A percentile compares a stretch with the other conserved stretches of the same genome.
Evolutionary conservation across 192 early-diverging fungal genomes (phyloP).

Genomic region (Mortierella antarctica): DNA sequence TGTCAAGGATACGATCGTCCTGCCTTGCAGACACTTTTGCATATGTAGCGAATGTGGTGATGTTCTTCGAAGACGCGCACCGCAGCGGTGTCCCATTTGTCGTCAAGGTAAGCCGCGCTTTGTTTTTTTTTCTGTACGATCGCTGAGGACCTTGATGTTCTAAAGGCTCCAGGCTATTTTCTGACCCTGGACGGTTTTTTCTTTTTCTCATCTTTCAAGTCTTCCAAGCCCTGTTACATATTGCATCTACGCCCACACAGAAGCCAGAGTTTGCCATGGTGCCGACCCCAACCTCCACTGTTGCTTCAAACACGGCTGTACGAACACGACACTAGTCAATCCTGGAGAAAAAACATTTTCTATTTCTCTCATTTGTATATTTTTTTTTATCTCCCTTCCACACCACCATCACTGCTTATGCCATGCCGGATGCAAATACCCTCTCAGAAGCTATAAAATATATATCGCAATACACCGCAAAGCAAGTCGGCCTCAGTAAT

Average conservation of each 20-base stretch:
- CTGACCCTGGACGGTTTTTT: background rate
- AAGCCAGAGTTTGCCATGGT: conserved; percentile 22
- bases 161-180: no score
- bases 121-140: background rate
- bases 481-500: no score
- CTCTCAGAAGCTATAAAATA: no score
- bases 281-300: conserved; percentile 1
- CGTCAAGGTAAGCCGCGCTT: conserved; percentile 34
- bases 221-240: conserved; percentile 46
- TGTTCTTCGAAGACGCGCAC: conserved; percentile 58
- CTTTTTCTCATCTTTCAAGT: conserved; percentile 8
- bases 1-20: conserved; percentile 74
- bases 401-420: no score
- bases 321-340: no score
- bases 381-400: no score
- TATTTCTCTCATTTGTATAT: no score
- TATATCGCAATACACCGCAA: no score
- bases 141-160: no score
- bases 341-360: no score
- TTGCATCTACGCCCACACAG: conserved; percentile 29
- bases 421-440: no score
- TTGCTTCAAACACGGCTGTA: background rate
- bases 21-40: conserved; percentile 88
- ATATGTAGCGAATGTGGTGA: conserved; percentile 81
- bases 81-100: conserved; percentile 51